Conservation (phyloP, 331 rosid species). For the Malus hybrid region DNA sequence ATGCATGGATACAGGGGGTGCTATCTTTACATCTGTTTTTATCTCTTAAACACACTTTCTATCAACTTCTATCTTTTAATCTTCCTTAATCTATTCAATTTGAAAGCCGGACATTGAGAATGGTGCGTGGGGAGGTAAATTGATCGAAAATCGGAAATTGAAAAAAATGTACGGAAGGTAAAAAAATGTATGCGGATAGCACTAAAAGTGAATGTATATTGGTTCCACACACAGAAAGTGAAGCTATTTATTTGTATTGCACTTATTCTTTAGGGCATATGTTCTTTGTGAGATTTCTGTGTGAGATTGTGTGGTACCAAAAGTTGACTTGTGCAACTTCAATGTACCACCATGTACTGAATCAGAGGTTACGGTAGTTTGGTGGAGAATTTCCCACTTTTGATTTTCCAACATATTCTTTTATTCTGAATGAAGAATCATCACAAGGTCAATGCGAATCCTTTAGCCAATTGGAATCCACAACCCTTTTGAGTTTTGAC, state of each 20-base stretch:
- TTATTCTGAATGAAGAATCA: not conserved
- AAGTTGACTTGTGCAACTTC: not conserved
- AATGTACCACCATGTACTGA: not conserved
- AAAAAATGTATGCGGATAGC: rapidly evolving
- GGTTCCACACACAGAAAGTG: not conserved
- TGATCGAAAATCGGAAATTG: too few relatives aligned
- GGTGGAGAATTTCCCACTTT: not conserved
- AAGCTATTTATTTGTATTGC: not conserved
- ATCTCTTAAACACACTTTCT: too few relatives aligned
- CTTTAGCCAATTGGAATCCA: not conserved
- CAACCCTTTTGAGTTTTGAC: not conserved
- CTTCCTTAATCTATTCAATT: too few relatives aligned
- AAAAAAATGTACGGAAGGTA: too few relatives aligned
- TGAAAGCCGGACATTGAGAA: too few relatives aligned
- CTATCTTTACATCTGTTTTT: too few relatives aligned
- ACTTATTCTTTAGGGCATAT: not conserved
- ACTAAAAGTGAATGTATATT: not conserved
- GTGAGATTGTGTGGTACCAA: not conserved
- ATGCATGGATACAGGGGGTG: not conserved
- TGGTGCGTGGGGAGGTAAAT: too few relatives aligned
- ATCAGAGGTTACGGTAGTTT: not conserved
- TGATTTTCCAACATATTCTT: not conserved
- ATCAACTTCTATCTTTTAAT: too few relatives aligned
- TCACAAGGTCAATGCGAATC: not conserved
- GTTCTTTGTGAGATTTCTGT: not conserved